Percentiles rank a stretch among this genome's conserved stretches.
Evolutionary conservation across 75 land plant species (phyloP).

Genomic region (Cunninghamia lanceolata): DNA sequence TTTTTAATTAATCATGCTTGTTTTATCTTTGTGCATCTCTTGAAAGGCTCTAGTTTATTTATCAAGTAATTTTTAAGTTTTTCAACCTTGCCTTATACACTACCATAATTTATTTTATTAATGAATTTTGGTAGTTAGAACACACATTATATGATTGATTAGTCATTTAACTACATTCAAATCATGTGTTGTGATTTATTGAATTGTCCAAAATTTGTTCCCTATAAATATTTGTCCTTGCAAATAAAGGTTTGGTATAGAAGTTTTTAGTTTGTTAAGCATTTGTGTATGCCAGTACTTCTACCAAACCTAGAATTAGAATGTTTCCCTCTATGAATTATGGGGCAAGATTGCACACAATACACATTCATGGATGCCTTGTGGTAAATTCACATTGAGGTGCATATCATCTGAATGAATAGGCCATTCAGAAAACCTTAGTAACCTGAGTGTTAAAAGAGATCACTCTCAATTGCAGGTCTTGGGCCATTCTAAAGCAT

Average conservation of each 20-base stretch:
- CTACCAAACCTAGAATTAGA: neutral
- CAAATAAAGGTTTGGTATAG: neutral
- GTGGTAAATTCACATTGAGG: neutral
- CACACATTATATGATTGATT: neutral
- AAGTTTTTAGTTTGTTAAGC: neutral
- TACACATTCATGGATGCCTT: too few species aligned
- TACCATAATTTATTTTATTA: too few species aligned
- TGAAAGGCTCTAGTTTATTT: neutral
- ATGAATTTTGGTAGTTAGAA: neutral
- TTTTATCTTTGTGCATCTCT: too few species aligned
- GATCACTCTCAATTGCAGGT: neutral
- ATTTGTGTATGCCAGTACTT: neutral
- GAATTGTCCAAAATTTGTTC: neutral
- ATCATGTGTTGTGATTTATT: neutral
- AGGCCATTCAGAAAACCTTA: neutral
- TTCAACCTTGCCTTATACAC: neutral
- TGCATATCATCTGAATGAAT: neutral
- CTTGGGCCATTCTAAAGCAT: neutral
- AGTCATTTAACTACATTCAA: neutral
- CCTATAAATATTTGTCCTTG: too few species aligned
- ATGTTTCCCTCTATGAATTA: neutral
- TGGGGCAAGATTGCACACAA: neutral
- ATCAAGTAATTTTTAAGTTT: neutral
- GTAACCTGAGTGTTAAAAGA: too few species aligned
- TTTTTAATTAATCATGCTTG: too few species aligned